Evolutionary conservation across 495 filamentous ascomycete genomes (phyloP).

Genomic region (Penicillium atrosanguineum): DNA sequence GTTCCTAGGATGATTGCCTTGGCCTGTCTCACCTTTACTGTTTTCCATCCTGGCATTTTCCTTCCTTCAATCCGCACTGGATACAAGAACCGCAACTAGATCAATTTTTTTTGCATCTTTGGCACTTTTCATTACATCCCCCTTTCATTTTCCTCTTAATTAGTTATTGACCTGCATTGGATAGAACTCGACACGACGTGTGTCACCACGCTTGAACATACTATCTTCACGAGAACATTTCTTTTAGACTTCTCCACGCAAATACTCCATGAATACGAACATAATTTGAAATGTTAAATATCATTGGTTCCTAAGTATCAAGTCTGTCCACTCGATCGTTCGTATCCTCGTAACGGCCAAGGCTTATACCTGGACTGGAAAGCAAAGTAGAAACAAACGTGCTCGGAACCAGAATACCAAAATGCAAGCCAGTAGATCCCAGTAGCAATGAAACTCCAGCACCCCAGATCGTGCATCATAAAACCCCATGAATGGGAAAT

Average conservation of each 20-base stretch:
- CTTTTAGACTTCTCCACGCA: neutral
- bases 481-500: conserved; percentile 1
- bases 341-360: neutral
- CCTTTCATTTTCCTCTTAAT: neutral
- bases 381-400: neutral
- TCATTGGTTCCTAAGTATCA: neutral
- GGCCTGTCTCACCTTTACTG: conserved; percentile 42
- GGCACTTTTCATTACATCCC: neutral
- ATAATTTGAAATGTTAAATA: neutral
- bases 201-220: neutral
- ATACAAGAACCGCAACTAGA: conserved; percentile 22
- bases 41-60: conserved; percentile 50
- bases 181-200: conserved; percentile 2
- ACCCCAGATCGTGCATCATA: conserved; percentile 3
- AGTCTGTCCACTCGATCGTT: neutral
- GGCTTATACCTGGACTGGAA: neutral
- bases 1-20: conserved; percentile 48
- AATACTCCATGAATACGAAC: neutral
- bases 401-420: neutral
- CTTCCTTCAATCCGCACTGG: conserved; percentile 43
- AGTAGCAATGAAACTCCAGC: neutral
- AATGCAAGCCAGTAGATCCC: neutral
- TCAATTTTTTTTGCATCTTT: neutral
- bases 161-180: neutral
- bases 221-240: neutral